Evolutionary conservation across 345 rosid species (phyloP).

Genomic region (Ceriops zippeliana): DNA sequence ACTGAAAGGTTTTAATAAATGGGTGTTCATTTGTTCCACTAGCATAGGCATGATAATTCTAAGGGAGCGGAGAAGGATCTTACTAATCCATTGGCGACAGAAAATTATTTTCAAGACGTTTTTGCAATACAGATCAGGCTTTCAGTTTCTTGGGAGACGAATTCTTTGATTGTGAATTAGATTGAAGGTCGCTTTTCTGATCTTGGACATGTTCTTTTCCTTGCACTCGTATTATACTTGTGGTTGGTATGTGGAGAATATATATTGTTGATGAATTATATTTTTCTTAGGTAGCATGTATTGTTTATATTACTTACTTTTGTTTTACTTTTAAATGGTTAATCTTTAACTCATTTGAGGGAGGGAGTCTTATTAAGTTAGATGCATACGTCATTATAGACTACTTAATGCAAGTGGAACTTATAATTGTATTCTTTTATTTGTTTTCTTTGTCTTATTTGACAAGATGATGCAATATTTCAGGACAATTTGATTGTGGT

Average conservation of each 20-base stretch:
- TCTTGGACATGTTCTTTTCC: background rate
- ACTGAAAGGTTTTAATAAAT: background rate
- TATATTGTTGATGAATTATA: background rate
- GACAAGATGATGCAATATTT: conserved; percentile 9
- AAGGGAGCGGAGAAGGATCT: background rate
- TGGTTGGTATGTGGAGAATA: background rate
- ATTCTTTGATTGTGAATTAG: conserved; percentile 23
- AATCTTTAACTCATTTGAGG: background rate
- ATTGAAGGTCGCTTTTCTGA: conserved; percentile 8
- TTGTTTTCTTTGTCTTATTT: background rate
- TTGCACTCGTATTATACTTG: background rate
- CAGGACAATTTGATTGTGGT: conserved; percentile 70
- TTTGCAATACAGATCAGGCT: conserved; percentile 24
- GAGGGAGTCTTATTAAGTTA: background rate
- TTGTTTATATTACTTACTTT: background rate
- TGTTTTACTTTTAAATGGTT: too few species aligned
- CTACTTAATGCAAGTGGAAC: background rate
- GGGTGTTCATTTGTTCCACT: conserved; percentile 6
- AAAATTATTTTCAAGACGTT: conserved; percentile 11
- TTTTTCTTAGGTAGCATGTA: background rate
- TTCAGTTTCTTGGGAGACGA: conserved; percentile 19
- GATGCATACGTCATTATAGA: background rate
- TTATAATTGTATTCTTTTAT: background rate
- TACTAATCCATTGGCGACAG: background rate
- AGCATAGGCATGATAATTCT: conserved; percentile 14